Base-by-base conservation (phyloP, 2,329 filamentous ascomycete species). In the Ascochyta pisi region DNA sequence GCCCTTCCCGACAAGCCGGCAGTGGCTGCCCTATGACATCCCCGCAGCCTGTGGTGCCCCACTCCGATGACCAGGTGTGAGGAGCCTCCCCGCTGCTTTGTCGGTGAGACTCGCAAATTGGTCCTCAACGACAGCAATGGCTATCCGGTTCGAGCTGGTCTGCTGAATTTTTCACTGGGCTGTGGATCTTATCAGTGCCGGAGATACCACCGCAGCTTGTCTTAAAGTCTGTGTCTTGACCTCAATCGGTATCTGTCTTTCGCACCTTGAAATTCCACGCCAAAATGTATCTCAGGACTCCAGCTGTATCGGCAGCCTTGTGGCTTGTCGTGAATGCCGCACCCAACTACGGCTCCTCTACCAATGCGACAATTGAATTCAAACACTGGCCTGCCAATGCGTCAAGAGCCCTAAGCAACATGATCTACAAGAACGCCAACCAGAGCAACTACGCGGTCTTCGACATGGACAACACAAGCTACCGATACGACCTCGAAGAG, bases 401-500 rank as follows among this genome's bases (percentile, higher is more conserved):
- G 42, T 67, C 65, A 33, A 58, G 54, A 43, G 60, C 64, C n/a
- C 63, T 72, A 22, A 62, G 62, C 41, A 57, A 59, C 39, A 72
- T 72, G 69, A 72, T 72, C 35, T 22, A 50, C 22, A 60, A 59
- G 22, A 72, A 70, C 31, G 69, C 69, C 15, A 70, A 72, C 44
- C 64, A 69, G 50, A 69, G 65, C 62, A 68, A 68, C 57, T 70
- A 68, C 38, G 69, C 69, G 6, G 64, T 70, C 38, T 70, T 72
- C 53, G 69, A 72, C 53, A 70, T 69, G 66, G 69, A 72, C 60
- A 70, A 72, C 45, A 72, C 69, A 8, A 68, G 64, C 46, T 72
- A 68, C 50, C 62, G 63, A 24, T 67, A 70, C 37, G 69, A 72
- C 45, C 59, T 72, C 12, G 67, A 69, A 54, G 69, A 72, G 46